Evolutionary conservation across 2,329 filamentous ascomycete genomes (phyloP).

Genomic region (Dendryphion nanum): DNA sequence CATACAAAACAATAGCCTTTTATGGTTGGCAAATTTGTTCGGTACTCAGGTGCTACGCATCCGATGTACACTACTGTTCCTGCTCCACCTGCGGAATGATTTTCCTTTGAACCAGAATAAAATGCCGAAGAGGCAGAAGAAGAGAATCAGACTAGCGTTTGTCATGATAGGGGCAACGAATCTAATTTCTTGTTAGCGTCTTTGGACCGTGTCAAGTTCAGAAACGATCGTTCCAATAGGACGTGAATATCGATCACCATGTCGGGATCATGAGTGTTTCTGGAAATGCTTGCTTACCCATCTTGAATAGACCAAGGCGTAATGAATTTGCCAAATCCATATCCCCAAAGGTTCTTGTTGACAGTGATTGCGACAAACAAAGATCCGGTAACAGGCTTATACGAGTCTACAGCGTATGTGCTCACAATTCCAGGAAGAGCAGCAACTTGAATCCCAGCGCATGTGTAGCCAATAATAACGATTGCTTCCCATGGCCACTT

Average conservation of each 20-base stretch:
- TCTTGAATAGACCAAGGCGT: conserved; percentile 57
- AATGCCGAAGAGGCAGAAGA: conserved; percentile 56
- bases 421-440: conserved; percentile 59
- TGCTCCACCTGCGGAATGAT: conserved; percentile 56
- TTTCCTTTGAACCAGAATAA: conserved; percentile 60
- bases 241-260: too few species aligned
- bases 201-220: too few species aligned
- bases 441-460: conserved; percentile 58
- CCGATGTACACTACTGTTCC: conserved; percentile 55
- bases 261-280: too few species aligned
- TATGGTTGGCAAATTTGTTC: too few species aligned
- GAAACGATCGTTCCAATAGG: too few species aligned
- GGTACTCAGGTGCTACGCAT: too few species aligned
- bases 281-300: too few species aligned
- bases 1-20: too few species aligned
- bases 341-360: conserved; percentile 65
- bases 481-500: conserved; percentile 56
- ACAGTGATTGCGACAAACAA: conserved; percentile 62
- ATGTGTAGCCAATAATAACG: conserved; percentile 59
- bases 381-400: conserved; percentile 61
- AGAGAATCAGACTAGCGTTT: conserved; percentile 53
- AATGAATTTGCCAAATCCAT: conserved; percentile 58
- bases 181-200: conserved; percentile 44
- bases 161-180: conserved; percentile 61
- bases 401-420: conserved; percentile 62